phyloP scores from a whole-genome alignment of 306 rosid genomes.

The Mimosa pudica region DNA sequence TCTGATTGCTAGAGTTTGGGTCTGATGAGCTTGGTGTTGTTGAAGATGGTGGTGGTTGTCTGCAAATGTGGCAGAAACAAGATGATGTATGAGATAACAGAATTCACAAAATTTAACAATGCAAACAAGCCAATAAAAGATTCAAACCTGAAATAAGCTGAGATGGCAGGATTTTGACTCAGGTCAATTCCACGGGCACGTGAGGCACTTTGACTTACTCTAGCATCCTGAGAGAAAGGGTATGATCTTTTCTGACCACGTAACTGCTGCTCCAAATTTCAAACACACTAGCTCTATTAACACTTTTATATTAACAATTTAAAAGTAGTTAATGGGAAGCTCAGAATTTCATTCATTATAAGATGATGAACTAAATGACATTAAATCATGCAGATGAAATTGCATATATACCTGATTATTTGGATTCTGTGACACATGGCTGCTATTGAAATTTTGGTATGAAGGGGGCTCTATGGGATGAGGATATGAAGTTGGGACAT shows the following conservation, averaged over 20 bases:
- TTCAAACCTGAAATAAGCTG: constrained; percentile 50
- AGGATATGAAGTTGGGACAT: constrained; percentile 45
- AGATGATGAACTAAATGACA: no score
- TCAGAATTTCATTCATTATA: no score
- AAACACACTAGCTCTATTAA: not conserved
- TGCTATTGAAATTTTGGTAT: constrained; percentile 77
- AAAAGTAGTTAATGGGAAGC: not conserved
- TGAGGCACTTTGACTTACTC: constrained; percentile 45
- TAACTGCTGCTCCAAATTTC: constrained; percentile 45
- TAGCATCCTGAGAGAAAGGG: constrained; percentile 57
- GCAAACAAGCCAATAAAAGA: not conserved
- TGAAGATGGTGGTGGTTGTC: constrained; percentile 51
- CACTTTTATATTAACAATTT: not conserved
- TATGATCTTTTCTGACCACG: constrained; percentile 65
- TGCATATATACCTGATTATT: constrained; percentile 52
- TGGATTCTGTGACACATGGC: constrained; percentile 37
- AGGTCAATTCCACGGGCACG: constrained; percentile 26
- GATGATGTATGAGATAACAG: constrained; percentile 30
- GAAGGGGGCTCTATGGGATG: constrained; percentile 94
- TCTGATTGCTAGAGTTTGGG: constrained; percentile 42
- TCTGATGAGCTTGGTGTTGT: constrained; percentile 43
- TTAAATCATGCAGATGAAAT: no score
- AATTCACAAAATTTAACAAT: not conserved
- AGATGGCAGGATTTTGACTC: constrained; percentile 37
- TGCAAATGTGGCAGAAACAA: constrained; percentile 37